Evolutionary conservation across 768 basidiomycete genomes (phyloP).

Genomic region (Royoungia palumana): DNA sequence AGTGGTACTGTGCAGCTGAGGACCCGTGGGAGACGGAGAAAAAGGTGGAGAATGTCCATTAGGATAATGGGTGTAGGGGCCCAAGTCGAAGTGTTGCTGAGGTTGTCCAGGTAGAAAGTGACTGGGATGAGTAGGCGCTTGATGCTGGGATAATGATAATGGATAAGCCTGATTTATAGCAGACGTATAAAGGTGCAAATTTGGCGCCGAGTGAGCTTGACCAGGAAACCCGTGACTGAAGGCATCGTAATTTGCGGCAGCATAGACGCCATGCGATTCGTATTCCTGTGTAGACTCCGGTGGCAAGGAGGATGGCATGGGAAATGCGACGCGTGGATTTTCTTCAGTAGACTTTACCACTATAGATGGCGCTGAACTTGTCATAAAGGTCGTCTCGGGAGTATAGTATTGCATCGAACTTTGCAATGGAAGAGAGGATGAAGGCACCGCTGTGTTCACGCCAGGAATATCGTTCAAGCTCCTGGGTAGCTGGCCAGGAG

Average conservation of each 20-base stretch:
- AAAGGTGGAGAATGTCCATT: conserved; percentile 3
- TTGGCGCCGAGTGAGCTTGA: conserved; percentile 10
- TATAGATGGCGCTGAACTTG: conserved; percentile 14
- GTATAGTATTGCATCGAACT: conserved; percentile 5
- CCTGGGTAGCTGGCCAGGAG: conserved; percentile 5
- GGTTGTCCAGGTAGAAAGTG: conserved; percentile 7
- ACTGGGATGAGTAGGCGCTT: conserved; percentile 10
- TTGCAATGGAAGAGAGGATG: conserved; percentile 8
- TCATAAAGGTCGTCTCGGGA: neutral
- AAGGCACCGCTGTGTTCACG: conserved; percentile 5
- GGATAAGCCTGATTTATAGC: conserved; percentile 2
- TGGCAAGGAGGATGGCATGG: conserved; percentile 1
- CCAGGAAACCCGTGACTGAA: conserved; percentile 2
- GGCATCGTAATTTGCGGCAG: conserved; percentile 1
- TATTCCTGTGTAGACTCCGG: neutral
- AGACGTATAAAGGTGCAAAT: conserved; percentile 8
- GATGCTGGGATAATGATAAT: conserved; percentile 7
- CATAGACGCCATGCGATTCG: neutral
- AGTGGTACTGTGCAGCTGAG: neutral
- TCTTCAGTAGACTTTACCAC: conserved; percentile 10
- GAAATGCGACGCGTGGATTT: conserved; percentile 1
- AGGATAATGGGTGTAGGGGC: conserved; percentile 14
- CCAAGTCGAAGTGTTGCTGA: conserved; percentile 11
- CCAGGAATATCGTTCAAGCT: conserved; percentile 13
- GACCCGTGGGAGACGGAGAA: conserved; percentile 13